Evolutionary conservation across 2,329 filamentous ascomycete species (phyloP).

Genomic region (Epicoccum nigrum): DNA sequence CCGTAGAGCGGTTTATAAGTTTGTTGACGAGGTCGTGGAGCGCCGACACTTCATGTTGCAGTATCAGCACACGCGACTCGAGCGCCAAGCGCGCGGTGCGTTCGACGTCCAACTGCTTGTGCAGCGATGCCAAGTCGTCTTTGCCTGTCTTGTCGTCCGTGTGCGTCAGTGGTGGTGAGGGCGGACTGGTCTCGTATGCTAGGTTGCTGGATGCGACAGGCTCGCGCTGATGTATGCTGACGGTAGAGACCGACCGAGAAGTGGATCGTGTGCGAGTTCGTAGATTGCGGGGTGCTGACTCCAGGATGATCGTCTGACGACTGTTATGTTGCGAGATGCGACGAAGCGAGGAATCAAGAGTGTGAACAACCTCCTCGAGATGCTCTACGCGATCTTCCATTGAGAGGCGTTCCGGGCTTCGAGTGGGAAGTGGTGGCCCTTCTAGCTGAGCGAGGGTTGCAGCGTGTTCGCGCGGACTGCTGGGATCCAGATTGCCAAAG

Average conservation of each 20-base stretch:
- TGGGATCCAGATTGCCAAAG: conserved; percentile 43
- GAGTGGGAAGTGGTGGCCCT: conserved; percentile 19
- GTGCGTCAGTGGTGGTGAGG: conserved; percentile 8
- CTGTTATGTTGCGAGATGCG: conserved; percentile 43
- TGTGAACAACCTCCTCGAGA: conserved; percentile 40
- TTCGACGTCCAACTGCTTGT: conserved; percentile 37
- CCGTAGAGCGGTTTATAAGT: conserved; percentile 20
- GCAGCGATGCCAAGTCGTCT: conserved; percentile 25
- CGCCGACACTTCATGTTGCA: conserved; percentile 41
- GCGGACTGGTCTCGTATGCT: conserved; percentile 9
- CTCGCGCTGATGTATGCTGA: conserved; percentile 19
- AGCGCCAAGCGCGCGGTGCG: conserved; percentile 43
- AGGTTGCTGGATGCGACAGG: conserved; percentile 7
- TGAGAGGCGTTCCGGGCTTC: conserved; percentile 28
- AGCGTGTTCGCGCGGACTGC: conserved; percentile 11
- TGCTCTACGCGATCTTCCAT: conserved; percentile 45
- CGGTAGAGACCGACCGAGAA: conserved; percentile 22
- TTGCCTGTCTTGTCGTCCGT: conserved; percentile 7
- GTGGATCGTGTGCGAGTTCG: conserved; percentile 41
- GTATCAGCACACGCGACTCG: conserved; percentile 38
- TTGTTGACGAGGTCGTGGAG: conserved; percentile 41
- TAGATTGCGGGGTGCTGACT: conserved; percentile 43
- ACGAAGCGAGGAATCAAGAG: conserved; percentile 40
- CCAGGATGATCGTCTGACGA: conserved; percentile 48
- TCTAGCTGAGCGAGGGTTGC: conserved; percentile 14